Evolutionary conservation across 2,329 filamentous ascomycete species (phyloP).

Genomic region (Fusarium phyllophilum): DNA sequence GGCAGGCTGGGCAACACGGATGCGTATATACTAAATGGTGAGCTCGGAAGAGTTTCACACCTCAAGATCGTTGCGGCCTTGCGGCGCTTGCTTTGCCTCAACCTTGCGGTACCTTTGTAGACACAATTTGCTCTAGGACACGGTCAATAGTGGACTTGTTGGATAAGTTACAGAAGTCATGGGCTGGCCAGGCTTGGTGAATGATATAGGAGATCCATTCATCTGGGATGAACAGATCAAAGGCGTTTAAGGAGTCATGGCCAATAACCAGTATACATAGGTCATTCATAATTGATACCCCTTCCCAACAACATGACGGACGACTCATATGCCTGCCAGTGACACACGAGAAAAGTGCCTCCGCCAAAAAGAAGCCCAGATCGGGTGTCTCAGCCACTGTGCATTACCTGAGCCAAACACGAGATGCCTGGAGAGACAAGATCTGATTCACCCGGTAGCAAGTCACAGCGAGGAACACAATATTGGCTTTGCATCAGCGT

Average conservation of each 20-base stretch:
- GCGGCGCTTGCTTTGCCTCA: not conserved
- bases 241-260: slow-evolving; percentile 34
- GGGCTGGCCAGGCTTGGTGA: not conserved
- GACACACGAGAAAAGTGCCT: not conserved
- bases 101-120: not conserved
- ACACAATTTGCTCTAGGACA: not conserved
- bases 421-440: not conserved
- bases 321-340: not conserved
- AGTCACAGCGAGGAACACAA: not conserved
- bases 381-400: not conserved
- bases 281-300: slow-evolving; percentile 39
- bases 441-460: not conserved
- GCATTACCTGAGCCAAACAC: not conserved
- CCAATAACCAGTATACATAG: slow-evolving; percentile 15
- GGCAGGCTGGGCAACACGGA: slow-evolving; percentile 79
- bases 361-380: not conserved
- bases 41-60: not conserved
- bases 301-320: slow-evolving; percentile 15
- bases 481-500: not conserved
- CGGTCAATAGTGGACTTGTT: not conserved
- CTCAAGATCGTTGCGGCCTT: not conserved
- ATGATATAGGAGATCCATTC: not conserved
- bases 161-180: not conserved
- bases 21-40: slow-evolving; percentile 72
- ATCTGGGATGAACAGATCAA: slow-evolving; percentile 5